Evolutionary conservation across 768 basidiomycete genomes (phyloP), one percentile per base, ranked within the genome.

Genomic region (Panellus pusillus): DNA sequence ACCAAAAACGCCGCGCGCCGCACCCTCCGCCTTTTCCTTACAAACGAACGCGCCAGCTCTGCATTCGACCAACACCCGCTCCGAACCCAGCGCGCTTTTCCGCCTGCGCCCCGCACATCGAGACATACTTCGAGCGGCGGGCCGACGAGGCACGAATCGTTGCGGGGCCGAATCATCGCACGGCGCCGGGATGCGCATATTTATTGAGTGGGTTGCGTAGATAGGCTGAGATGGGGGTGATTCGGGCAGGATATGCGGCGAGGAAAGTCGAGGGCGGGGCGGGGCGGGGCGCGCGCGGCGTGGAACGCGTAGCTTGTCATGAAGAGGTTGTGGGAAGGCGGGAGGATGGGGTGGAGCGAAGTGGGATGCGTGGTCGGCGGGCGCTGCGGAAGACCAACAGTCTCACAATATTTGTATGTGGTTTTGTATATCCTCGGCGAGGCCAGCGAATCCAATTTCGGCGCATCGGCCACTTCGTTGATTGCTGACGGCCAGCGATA

Each of bases 111-210:
- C n/a, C 94, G 71, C 3, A 88, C 78, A 58, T 98, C 94, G 24
- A 98, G 73, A 1, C 89, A 87, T 6, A 95, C 64, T 54, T 85
- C 86, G 46, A 93, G 74, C 0, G 91, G 92, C 0, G 83, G 83
- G 0, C 87, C 89, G 2, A 97, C 66, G 13, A 89, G 75, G 55
- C 91, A 96, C 93, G 58, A 83, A 85, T 0, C 88, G 88, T 65
- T 93, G 93, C 28, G 91, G 89, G 71, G 88, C n/a, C 93, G 58
- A 83, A 85, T 0, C 88, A 87, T 65, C 93, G 93, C 28, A 91
- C 89, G 71, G 88, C 80, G 9, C 93, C 93, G 15, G 86, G 75
- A 56, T 86, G 83, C 0, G 86, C 82, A 63, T 96, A 97, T n/a
- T 86, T 87, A 63, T 94, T 96, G 58, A 91, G 79, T 0, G 91